Evolutionary conservation across 2,329 filamentous ascomycete species (phyloP), one percentile per base, ranked within the genome.

Genomic region (Monosporascus sp.): DNA sequence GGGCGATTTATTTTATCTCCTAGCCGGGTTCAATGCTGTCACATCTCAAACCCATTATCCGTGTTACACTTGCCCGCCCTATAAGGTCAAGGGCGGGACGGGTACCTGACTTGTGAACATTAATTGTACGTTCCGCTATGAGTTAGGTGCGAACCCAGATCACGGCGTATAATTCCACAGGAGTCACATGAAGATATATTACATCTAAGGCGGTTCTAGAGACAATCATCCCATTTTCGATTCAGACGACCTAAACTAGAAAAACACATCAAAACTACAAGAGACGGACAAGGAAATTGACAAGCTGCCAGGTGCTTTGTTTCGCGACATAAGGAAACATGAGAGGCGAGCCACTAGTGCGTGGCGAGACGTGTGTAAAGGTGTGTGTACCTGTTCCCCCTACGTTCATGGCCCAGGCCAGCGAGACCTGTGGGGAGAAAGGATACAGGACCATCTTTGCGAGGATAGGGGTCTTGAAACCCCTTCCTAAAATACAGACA

Each of bases 401-500:
- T 41, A 41, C 38, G 6, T 20, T 41, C 43, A 64, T 59, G 60
- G 58, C 49, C 58, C 60, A 52, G 58, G 60, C 50, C 55, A 52
- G 46, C 49, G 50, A 52, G 56, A 55, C 59, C 55, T 57, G 55
- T 44, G 24, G 43, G 43, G 43, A 3, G 14, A 46, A 11, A 31
- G 9, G 43, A 45, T 55, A 55, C 52, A 50, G 54, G 24, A 50
- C 46, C 50, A 56, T 57, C 52, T 49, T 31, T 52, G 50, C 41
- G 49, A 9, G 37, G 31, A 49, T 5, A 20, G 24, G 14, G 37
- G 20, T 17, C 22, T 6, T 15, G 7, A n/a, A 37, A 37, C n/a
- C 24, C 58, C 54, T 61, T 64, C 61, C 60, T 69, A 69, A 64
- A 69, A 66, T 69, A 68, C 65, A 69, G 57, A 55, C 62, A 61